Evolutionary conservation across 1,284 basidiomycete genomes (phyloP).

Genomic region (Rugosomyces carneus): DNA sequence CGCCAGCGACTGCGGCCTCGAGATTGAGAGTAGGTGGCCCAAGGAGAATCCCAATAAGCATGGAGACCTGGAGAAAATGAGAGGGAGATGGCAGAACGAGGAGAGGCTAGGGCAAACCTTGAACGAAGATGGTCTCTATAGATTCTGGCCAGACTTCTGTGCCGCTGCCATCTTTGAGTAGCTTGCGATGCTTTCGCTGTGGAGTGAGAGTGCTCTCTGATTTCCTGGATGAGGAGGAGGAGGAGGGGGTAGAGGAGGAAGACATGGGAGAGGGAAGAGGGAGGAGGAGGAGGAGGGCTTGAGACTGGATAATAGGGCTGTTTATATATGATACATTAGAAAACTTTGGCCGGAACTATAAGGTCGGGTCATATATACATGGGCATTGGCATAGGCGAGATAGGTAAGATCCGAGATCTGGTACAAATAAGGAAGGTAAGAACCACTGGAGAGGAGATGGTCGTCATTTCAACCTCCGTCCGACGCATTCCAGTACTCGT

Average conservation of each 20-base stretch:
- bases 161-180: slow-evolving; percentile 73
- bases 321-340: slow-evolving; percentile 27
- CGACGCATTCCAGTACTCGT: too few species aligned
- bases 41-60: slow-evolving; percentile 73
- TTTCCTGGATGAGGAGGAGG: slow-evolving; percentile 25
- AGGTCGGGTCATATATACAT: slow-evolving; percentile 17
- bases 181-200: slow-evolving; percentile 74
- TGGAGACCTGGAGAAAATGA: slow-evolving; percentile 46
- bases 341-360: slow-evolving; percentile 21
- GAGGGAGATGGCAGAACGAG: slow-evolving; percentile 2
- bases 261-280: slow-evolving; percentile 2
- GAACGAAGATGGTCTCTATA: slow-evolving; percentile 69
- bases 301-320: slow-evolving; percentile 18
- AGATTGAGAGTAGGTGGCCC: slow-evolving; percentile 69
- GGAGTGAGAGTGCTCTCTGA: slow-evolving; percentile 49
- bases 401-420: slow-evolving; percentile 20
- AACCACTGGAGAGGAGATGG: slow-evolving; percentile 16
- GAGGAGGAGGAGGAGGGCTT: slow-evolving; percentile 19
- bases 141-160: slow-evolving; percentile 73
- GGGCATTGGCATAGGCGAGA: too few species aligned
- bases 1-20: slow-evolving; percentile 73
- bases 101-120: slow-evolving; percentile 37
- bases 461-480: slow-evolving; percentile 7
- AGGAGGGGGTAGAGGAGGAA: slow-evolving; percentile 17
- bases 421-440: slow-evolving; percentile 16